These are phyloP conservation scores for Rhinocladiella similis DNA, from an alignment of 2,329 filamentous ascomycete genomes.

Conservation along the genomic window DNA sequence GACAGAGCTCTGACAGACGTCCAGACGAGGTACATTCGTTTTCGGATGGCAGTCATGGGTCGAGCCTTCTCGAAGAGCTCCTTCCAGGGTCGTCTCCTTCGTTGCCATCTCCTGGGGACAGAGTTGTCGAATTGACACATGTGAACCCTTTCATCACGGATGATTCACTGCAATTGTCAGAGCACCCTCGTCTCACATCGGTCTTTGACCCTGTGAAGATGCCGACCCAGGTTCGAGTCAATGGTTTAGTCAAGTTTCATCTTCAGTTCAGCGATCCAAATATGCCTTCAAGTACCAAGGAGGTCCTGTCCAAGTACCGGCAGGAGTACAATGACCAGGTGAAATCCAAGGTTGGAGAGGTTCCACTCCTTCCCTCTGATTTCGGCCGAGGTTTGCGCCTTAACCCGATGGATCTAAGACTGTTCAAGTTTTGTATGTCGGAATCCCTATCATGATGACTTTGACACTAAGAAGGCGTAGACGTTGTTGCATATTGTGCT, in stretches of 20 bases:
- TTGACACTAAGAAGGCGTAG: background rate
- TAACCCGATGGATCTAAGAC: background rate
- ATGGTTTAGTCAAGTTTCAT: background rate
- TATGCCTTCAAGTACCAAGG: background rate
- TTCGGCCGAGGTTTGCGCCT: background rate
- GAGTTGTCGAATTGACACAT: background rate
- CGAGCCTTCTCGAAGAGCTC: background rate
- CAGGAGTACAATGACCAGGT: background rate
- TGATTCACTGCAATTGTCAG: background rate
- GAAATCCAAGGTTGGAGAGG: background rate
- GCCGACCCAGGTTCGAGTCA: background rate
- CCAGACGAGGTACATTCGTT: background rate
- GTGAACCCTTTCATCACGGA: background rate
- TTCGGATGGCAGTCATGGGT: background rate
- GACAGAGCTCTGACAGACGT: background rate
- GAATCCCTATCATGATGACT: background rate
- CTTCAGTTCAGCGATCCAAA: background rate
- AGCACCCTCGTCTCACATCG: background rate
- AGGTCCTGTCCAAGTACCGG: background rate
- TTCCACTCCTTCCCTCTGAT: background rate
- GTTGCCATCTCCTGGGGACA: background rate
- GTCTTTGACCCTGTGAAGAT: background rate
- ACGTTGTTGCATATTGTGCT: constrained; percentile 10
- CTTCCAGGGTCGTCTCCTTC: background rate
- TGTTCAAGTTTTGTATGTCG: background rate